Base-by-base conservation (phyloP, 140 eudicot genomes). In the Cichorium intybus region DNA sequence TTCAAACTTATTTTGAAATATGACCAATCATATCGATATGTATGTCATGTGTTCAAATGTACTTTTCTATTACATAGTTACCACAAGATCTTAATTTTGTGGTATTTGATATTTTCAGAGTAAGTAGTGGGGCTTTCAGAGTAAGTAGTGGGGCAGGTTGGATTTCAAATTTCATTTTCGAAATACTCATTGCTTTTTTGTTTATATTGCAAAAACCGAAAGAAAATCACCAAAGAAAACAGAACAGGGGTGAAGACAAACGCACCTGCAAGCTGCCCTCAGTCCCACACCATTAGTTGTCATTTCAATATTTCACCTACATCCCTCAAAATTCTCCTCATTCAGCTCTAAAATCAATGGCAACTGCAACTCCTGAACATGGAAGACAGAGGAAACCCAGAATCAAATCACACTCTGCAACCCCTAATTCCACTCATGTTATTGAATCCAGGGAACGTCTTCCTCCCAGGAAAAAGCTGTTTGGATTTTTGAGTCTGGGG, bases 201-300 rank as follows among this genome's bases (percentile, higher is more conserved):
- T 66, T 49, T 39, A 39, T 68, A 75, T 67, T 23, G 61, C 57
- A 75, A 60, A 46, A 66, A 18, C 43, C 69, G 60, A 66, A 71
- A 22, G 37, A 47, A 49, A 49, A 59, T 75, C 57, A 77, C 60
- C 82, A 71, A 71, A 52, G 74, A 49, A 71, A 59, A 77, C 74
- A 64, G 43, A 77, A 65, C 82, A 77, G 20, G 61, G 12, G 79
- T 75, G 59, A 70, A 31, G 77, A 70, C 81, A 75, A 70, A 53
- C 53, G 16, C 52, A 75, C 60, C 72, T 72, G 77, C 70, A 72
- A 43, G 62, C 46, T 37, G 52, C 64, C 54, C 73, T 59, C 33
- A 61, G 70, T 51, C 75, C 73, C 73, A 70, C 78, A 59, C 68
- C 50, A 7, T 64, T 52, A 67, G 31, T 77, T 64, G 64, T 62